Conservation (phyloP, 148 eudicot genomes). For the Amaranthus cruentus region DNA sequence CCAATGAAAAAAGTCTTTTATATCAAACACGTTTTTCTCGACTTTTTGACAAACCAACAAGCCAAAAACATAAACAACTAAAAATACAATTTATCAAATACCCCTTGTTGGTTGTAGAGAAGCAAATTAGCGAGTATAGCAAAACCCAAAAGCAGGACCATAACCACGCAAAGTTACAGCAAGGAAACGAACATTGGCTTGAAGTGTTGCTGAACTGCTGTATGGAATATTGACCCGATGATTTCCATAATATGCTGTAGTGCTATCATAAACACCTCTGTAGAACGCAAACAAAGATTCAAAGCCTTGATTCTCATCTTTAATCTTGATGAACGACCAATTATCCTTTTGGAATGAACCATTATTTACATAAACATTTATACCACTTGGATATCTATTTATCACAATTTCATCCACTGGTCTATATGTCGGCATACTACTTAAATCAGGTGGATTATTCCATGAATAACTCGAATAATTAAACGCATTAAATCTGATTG, state of each 20-base stretch:
- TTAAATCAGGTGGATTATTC: neutral
- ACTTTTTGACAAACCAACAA: too few species aligned
- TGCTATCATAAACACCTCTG: neutral
- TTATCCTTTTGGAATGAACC: neutral
- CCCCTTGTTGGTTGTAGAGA: too few species aligned
- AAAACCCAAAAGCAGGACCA: neutral
- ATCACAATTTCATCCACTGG: neutral
- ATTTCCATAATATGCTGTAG: neutral
- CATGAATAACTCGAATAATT: too few species aligned
- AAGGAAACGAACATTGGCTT: neutral
- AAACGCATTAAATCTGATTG: too few species aligned
- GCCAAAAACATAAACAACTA: too few species aligned
- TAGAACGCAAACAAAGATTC: neutral
- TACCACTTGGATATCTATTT: neutral
- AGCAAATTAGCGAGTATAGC: neutral
- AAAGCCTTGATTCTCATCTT: neutral
- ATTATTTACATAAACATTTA: neutral
- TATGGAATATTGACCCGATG: neutral
- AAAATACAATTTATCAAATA: too few species aligned
- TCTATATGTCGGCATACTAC: neutral
- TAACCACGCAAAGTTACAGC: neutral
- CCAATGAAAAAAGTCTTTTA: too few species aligned
- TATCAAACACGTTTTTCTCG: too few species aligned
- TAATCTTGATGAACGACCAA: neutral
- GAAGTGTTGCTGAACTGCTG: neutral